Evolutionary conservation across 2,329 filamentous ascomycete species (phyloP).

Genomic region (Fusarium sp.): DNA sequence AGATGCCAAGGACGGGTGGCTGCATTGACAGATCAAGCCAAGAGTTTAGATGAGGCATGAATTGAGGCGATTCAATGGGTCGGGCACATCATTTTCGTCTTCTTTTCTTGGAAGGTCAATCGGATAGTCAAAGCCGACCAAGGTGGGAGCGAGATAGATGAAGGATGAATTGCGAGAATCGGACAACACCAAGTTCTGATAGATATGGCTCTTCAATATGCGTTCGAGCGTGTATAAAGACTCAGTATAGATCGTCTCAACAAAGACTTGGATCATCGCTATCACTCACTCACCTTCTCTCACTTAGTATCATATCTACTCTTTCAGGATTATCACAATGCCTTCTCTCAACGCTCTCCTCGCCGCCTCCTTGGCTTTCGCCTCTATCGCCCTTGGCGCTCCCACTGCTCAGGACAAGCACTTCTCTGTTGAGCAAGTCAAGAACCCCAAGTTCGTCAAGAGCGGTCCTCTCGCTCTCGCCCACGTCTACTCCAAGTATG

Average conservation of each 20-base stretch:
- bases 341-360: constrained; percentile 29
- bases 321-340: neutral
- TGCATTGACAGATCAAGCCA: constrained; percentile 23
- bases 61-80: neutral
- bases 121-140: constrained; percentile 23
- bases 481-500: constrained; percentile 55
- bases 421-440: constrained; percentile 53
- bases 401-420: constrained; percentile 31
- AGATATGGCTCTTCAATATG: neutral
- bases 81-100: neutral
- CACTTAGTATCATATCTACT: neutral
- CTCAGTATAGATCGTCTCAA: neutral
- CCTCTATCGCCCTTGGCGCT: constrained; percentile 31
- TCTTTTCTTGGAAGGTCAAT: constrained; percentile 25
- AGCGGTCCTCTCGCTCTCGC: constrained; percentile 52
- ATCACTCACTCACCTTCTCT: constrained; percentile 3
- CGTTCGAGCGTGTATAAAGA: neutral
- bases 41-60: constrained; percentile 11
- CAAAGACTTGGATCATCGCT: neutral
- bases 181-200: neutral
- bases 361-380: constrained; percentile 42
- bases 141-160: constrained; percentile 5
- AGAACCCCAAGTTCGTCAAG: constrained; percentile 52
- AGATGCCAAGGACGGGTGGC: constrained; percentile 35
- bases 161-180: constrained; percentile 10